Percentiles rank a stretch among this genome's conserved stretches.
These are phyloP conservation scores for Torulaspora maleeae DNA, from an alignment of 805 yeast genomes.

Conservation along the genomic window DNA sequence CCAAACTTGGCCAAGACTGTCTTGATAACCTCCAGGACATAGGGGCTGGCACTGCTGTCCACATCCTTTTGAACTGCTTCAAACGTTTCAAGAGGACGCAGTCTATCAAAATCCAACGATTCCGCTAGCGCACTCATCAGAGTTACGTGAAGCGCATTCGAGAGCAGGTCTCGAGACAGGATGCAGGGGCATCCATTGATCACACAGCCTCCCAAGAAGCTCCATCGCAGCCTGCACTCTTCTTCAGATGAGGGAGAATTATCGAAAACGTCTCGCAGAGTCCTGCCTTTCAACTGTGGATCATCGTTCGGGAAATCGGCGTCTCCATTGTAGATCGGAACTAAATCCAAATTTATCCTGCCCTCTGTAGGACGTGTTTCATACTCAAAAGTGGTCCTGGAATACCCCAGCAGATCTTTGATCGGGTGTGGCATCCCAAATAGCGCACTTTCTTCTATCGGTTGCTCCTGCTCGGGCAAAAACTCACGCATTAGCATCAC, in stretches of 20 bases:
- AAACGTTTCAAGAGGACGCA: conserved; percentile 32
- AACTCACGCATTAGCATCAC: conserved; percentile 49
- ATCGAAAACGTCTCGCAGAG: conserved; percentile 37
- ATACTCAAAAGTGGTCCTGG: conserved; percentile 32
- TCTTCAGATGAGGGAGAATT: conserved; percentile 50
- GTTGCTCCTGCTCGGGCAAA: conserved; percentile 18
- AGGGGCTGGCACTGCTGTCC: conserved; percentile 29
- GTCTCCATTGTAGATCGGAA: conserved; percentile 41
- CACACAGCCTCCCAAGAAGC: conserved; percentile 50
- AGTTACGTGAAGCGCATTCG: conserved; percentile 35
- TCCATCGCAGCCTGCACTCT: conserved; percentile 55
- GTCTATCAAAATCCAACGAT: conserved; percentile 28
- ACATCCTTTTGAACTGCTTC: conserved; percentile 31
- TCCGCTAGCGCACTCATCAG: conserved; percentile 40
- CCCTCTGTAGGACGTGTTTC: conserved; percentile 38
- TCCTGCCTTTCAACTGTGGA: conserved; percentile 11
- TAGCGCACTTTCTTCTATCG: conserved; percentile 21
- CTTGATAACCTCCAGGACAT: conserved; percentile 42
- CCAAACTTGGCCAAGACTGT: conserved; percentile 51
- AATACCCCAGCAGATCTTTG: conserved; percentile 31
- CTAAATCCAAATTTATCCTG: conserved; percentile 26
- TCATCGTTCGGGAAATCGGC: conserved; percentile 11
- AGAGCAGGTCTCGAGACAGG: conserved; percentile 35
- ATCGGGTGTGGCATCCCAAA: conserved; percentile 36
- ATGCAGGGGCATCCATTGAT: conserved; percentile 43